Conservation (phyloP, 345 rosid species). For the Citrus mangshanensis region DNA sequence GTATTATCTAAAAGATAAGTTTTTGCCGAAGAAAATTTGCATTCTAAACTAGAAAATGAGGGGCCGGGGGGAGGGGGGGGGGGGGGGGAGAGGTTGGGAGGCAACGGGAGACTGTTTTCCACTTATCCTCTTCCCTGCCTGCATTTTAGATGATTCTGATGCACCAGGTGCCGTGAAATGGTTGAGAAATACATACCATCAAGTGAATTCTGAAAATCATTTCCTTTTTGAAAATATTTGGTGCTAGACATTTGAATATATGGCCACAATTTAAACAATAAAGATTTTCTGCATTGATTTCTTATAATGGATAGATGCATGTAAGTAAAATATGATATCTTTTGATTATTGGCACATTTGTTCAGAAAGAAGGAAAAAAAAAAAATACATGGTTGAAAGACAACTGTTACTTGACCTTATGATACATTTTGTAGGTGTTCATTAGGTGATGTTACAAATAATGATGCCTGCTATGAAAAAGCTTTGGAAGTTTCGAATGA, state of each 20-base stretch:
- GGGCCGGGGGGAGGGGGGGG: no score
- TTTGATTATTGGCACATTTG: neutral
- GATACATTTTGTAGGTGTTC: no score
- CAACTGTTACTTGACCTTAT: neutral
- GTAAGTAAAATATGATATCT: neutral
- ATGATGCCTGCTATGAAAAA: no score
- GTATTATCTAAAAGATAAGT: neutral
- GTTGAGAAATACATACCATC: neutral
- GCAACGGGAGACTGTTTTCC: neutral
- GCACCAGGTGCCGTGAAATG: neutral
- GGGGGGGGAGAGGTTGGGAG: rapidly evolving
- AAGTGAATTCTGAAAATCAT: neutral
- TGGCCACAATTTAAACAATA: neutral
- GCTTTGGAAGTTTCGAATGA: no score
- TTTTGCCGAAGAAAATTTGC: neutral
- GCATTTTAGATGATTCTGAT: neutral
- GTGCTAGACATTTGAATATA: neutral
- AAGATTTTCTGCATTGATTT: neutral
- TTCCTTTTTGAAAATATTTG: neutral
- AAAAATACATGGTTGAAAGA: neutral
- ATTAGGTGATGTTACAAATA: no score
- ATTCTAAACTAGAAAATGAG: neutral
- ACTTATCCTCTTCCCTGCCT: neutral
- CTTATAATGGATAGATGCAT: neutral
- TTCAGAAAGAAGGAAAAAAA: neutral